Base-by-base conservation (phyloP, 257 asterid genomes). In the Solanum etuberosum region DNA sequence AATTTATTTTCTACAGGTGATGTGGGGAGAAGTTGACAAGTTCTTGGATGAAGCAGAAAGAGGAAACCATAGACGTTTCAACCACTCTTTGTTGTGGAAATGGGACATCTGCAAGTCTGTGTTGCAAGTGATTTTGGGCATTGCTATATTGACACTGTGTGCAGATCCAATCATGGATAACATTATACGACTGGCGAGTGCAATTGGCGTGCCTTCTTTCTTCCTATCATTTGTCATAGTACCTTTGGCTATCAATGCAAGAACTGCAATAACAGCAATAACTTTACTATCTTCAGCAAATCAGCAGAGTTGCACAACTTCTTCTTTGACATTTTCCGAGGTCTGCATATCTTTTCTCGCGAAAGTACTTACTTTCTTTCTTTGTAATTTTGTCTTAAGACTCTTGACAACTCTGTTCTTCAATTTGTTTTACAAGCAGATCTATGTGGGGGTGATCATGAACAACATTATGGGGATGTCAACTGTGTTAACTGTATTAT, bases 271-370 rank as follows among this genome's bases (percentile, higher is more conserved):
- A 85, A 31, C 90, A 59, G 94, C 98, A 32, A 25, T 81, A 48
- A 46, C 68, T 29, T 81, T 48, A 31, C 59, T 94, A 38, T 89
- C 89, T 40, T 93, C 95, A 54, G 94, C 95, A 3, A 92, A 90
- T 80, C 90, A 87, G 78, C 92, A 91, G 91, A 92, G 87, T 29
- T 65, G 88, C 86, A 90, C 88, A 85, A 90, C 91, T 67, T 92
- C 95, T 86, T 92, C 98, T 54, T 92, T 93, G 91, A 94, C 95
- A 89, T 92, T 94, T 88, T 94, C 98, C 18, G 96, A 94, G 98
- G 96, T 93, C 42, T 81, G 34, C 42, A 16, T 48, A n/a, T 27
- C 68, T 29, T 42, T 42, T 42, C 84, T 27, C 25, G 5, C 14
- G 3, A 42, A 74, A 37, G 48, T 73, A 73, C 31, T 35, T 73